Base-by-base conservation (phyloP, 2,329 filamentous ascomycete genomes). In the Davidsoniella virescens region DNA sequence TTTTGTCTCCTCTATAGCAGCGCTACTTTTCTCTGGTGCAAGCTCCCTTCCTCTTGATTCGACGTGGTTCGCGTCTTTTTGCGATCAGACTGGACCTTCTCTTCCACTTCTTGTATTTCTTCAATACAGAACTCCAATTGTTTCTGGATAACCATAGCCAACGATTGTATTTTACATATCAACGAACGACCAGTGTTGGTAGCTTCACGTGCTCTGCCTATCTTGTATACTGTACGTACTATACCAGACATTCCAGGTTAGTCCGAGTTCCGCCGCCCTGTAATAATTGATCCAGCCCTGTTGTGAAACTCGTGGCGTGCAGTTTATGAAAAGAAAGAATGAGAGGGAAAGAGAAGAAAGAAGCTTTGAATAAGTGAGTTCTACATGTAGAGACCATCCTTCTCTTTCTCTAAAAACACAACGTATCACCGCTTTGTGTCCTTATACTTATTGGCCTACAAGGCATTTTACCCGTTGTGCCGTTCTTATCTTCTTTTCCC, bases 221-320 rank as follows among this genome's bases (percentile, higher is more conserved):
- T 43, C 18, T 43, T 43, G 17, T 20, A 23, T 33, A 33, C 8
- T 33, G 12, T 33, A 9, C 29, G 29, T 33, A 33, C 29, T 33
- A 2, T n/a, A 10, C 16, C 18, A 38, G 25, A 33, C 9, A 33
- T 47, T 9, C 44, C 18, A 47, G 44, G 44, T 47, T 47, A 47
- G 44, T 47, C 44, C 44, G 10, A 16, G 44, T 47, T 37, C 25
- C 29, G 44, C 44, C 25, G 25, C 44, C 44, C 44, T 47, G n/a
- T 20, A 47, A 47, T 47, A 37, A 39, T 23, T 26, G 33, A 23
- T 26, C 44, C 17, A 47, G 44, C 44, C 44, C 44, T 47, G 44
- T 47, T 47, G 44, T 47, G 44, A 47, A 47, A 47, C 44, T 47
- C 39, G 44, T 29, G 17, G 44, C 33, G 44, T 47, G 25, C 29